A percentile compares a stretch with the other conserved stretches of the same genome.
These are phyloP conservation scores for Pulveroboletus sp. DNA, from an alignment of 768 basidiomycete genomes.

Conservation along the genomic window DNA sequence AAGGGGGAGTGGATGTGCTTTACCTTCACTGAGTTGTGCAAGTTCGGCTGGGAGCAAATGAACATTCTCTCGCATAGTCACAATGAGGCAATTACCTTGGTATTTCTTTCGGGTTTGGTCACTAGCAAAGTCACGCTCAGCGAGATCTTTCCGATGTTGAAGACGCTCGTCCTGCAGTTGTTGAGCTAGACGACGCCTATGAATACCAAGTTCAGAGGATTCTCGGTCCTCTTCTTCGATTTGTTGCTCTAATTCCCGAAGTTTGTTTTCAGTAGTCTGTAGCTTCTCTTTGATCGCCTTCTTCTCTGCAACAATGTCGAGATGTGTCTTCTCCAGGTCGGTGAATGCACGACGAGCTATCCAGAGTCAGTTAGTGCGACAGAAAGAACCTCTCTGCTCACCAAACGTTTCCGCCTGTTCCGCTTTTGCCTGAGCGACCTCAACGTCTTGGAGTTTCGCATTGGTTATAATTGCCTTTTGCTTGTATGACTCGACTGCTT, in stretches of 20 bases:
- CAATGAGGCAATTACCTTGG: constrained; percentile 47
- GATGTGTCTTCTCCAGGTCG: constrained; percentile 57
- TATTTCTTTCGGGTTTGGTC: constrained; percentile 86
- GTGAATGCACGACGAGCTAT: constrained; percentile 57
- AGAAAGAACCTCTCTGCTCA: constrained; percentile 25
- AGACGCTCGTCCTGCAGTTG: constrained; percentile 77
- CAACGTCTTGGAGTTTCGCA: constrained; percentile 59
- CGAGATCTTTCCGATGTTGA: constrained; percentile 74
- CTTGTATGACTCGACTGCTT: constrained; percentile 61
- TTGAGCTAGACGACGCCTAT: constrained; percentile 64
- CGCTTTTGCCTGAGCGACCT: constrained; percentile 62
- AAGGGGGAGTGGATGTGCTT: constrained; percentile 4
- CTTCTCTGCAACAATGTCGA: constrained; percentile 46
- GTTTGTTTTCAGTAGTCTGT: constrained; percentile 45
- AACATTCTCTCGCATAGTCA: constrained; percentile 4
- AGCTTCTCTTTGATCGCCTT: constrained; percentile 48
- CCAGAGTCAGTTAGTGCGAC: constrained; percentile 8
- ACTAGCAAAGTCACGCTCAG: constrained; percentile 69
- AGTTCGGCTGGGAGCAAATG: constrained; percentile 52
- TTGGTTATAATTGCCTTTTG: constrained; percentile 56
- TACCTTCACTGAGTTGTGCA: constrained; percentile 76
- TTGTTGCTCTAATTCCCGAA: constrained; percentile 56
- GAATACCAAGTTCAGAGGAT: constrained; percentile 56
- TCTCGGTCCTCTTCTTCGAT: constrained; percentile 67
- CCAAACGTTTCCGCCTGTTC: constrained; percentile 61